Evolutionary conservation across 106 monocot genomes (phyloP), one percentile per base, ranked within the genome.

Genomic region (Chionographis japonica): DNA sequence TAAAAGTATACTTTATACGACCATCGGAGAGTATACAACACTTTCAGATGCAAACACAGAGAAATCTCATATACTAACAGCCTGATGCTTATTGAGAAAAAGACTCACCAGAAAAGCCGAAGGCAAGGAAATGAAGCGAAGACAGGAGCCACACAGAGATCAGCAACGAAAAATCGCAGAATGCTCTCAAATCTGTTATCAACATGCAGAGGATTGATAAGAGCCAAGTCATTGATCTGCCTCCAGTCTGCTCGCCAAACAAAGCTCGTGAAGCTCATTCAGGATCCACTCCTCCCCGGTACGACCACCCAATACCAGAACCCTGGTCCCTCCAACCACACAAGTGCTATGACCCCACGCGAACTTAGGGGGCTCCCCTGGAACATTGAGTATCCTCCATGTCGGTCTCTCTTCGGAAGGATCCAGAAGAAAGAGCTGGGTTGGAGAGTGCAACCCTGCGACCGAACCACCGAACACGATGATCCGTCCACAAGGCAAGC

Each of bases 331-430:
- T 51, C 91, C 94, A 2, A 95, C 94, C 5, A 95, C 91, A 58
- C 94, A 95, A 8, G 94, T 91, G 72, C 91, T 95, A 65, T 95
- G 94, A 0, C 94, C 94, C 94, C 94, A 95, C 0, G 94, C 91
- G 36, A 91, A 91, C 71, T 91, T 86, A 1, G 94, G 94, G 37
- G 94, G 80, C 42, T 88, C 81, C 36, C 91, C 94, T 1, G 91
- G 94, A 41, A 86, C 85, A 51, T 83, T 88, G 15, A 95, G 79
- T 16, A 84, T 79, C 69, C 88, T 81, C 94, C 94, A 95, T 0
- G 83, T 77, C 2, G 94, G 83, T 60, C 91, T 88, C 64, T 83
- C 88, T 18, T 91, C 94, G 0, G 58, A 72, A 2, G 94, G 91
- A 61, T 95, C 91, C 42, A 95, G 62, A 15, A 91, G 64, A 68